Percentiles rank a stretch among this genome's conserved stretches.
Conservation (phyloP, 2,329 filamentous ascomycete genomes). For the Metarhizium humberi region DNA sequence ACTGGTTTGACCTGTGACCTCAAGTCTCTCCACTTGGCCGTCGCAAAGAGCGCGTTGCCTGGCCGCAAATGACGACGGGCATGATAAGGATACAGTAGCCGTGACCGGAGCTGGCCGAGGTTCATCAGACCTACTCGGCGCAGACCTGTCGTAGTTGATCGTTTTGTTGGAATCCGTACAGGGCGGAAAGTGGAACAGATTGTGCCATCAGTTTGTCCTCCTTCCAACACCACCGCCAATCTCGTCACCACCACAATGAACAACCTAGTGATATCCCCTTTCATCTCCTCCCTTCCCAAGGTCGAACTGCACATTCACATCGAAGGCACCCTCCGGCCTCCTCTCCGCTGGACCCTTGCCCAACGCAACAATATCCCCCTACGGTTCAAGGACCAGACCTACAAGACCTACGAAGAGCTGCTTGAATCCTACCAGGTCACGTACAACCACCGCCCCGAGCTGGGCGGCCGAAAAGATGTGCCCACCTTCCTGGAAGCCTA, state of each 20-base stretch:
- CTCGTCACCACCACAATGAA: conserved; percentile 8
- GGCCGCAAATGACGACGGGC: too few species aligned
- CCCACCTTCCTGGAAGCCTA: conserved; percentile 61
- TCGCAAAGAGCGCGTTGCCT: too few species aligned
- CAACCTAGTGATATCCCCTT: conserved; percentile 26
- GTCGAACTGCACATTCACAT: conserved; percentile 74
- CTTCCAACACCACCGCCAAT: too few species aligned
- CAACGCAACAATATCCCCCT: conserved; percentile 54
- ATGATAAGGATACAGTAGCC: neutral
- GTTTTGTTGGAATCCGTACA: too few species aligned
- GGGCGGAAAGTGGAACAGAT: too few species aligned
- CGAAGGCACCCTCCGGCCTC: conserved; percentile 61
- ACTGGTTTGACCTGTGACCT: too few species aligned
- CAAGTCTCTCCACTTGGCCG: too few species aligned
- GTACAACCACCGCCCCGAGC: conserved; percentile 39
- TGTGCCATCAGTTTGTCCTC: too few species aligned
- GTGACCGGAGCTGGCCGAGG: neutral
- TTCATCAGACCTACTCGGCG: neutral
- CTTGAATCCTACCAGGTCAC: conserved; percentile 48
- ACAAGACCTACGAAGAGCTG: conserved; percentile 49
- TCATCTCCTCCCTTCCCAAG: conserved; percentile 60
- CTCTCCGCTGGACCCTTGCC: conserved; percentile 59
- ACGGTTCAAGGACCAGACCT: conserved; percentile 37
- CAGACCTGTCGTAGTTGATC: too few species aligned
- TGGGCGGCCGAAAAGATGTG: conserved; percentile 23